Evolutionary conservation across 352 stramenopile genomes (phyloP).

Genomic region (Phytophthora cactorum): DNA sequence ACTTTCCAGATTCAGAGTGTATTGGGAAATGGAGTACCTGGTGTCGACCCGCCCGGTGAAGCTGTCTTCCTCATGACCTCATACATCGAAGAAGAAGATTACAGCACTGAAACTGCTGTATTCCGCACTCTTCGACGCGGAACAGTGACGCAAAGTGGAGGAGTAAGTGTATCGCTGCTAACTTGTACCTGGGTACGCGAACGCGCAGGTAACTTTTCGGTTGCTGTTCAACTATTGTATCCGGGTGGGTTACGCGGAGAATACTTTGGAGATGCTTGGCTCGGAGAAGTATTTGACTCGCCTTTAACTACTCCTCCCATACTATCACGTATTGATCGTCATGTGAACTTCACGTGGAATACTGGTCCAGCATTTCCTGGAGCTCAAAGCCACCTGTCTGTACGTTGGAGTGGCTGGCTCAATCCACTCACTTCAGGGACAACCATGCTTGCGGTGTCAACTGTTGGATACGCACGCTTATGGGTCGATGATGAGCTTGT

Average conservation of each 20-base stretch:
- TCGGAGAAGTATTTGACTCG: constrained; percentile 34
- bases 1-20: constrained; percentile 66
- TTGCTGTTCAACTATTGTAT: constrained; percentile 66
- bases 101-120: constrained; percentile 10
- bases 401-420: constrained; percentile 74
- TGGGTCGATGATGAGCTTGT: constrained; percentile 71
- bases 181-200: constrained; percentile 59
- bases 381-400: constrained; percentile 58
- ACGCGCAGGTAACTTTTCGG: constrained; percentile 49
- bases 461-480: constrained; percentile 61
- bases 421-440: constrained; percentile 49
- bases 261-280: constrained; percentile 74
- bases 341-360: constrained; percentile 82
- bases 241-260: constrained; percentile 63
- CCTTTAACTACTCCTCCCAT: constrained; percentile 2
- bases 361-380: constrained; percentile 52
- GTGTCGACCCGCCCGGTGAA: constrained; percentile 18
- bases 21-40: constrained; percentile 43
- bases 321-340: constrained; percentile 59
- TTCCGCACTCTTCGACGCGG: constrained; percentile 24
- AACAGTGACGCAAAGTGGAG: constrained; percentile 19
- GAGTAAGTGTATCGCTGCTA: constrained; percentile 19
- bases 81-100: constrained; percentile 34
- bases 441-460: constrained; percentile 53
- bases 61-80: constrained; percentile 31